phyloP scores from a whole-genome alignment of 768 basidiomycete species.

The Hemileccinum impolitum region DNA sequence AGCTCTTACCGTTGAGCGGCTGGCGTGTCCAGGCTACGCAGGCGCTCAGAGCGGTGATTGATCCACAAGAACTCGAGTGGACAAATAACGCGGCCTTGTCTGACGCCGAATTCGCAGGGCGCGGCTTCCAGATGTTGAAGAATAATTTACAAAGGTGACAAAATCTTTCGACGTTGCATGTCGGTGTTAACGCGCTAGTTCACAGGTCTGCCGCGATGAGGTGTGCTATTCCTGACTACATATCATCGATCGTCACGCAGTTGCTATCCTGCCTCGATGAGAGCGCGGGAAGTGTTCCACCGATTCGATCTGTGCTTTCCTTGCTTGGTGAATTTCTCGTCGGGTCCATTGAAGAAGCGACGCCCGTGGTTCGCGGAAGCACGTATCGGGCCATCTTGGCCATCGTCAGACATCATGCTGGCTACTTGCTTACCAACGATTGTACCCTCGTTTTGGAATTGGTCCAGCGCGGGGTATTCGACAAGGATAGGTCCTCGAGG shows the following conservation, averaged over 20 bases:
- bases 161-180: background rate
- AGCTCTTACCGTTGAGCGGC: background rate
- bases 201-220: conserved; percentile 19
- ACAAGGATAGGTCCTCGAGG: conserved; percentile 57
- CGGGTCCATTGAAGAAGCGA: conserved; percentile 46
- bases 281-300: conserved; percentile 8
- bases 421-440: conserved; percentile 24
- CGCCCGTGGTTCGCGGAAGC: conserved; percentile 42
- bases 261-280: conserved; percentile 7
- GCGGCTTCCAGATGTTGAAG: conserved; percentile 46
- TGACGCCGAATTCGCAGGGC: conserved; percentile 40
- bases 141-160: conserved; percentile 41
- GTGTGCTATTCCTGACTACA: conserved; percentile 23
- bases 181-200: conserved; percentile 6
- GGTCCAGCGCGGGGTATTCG: conserved; percentile 47
- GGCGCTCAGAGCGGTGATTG: conserved; percentile 38
- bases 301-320: conserved; percentile 32
- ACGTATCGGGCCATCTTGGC: conserved; percentile 39
- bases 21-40: conserved; percentile 29
- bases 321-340: conserved; percentile 39
- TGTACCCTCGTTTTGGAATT: conserved; percentile 36
- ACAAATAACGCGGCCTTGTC: conserved; percentile 47
- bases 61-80: conserved; percentile 48
- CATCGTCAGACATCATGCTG: conserved; percentile 43
- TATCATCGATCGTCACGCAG: conserved; percentile 12